phyloP scores from a whole-genome alignment of 192 early-diverging fungal species.

The Linnemannia schmuckeri region DNA sequence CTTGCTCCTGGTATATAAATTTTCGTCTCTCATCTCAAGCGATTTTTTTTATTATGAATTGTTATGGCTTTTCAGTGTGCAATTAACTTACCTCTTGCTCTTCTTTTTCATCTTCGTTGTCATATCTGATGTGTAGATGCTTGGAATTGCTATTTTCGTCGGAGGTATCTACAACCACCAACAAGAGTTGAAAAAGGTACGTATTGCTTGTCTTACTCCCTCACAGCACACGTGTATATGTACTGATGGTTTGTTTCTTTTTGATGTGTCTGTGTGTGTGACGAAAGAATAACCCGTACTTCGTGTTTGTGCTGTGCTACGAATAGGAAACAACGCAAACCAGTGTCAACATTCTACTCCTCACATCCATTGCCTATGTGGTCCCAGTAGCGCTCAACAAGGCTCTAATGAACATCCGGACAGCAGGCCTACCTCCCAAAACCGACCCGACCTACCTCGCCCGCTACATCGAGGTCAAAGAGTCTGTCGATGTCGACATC shows the following conservation, averaged over 20 bases:
- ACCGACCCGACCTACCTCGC: neutral
- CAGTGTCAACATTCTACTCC: constrained; percentile 37
- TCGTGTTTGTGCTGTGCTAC: neutral
- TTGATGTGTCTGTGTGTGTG: no score
- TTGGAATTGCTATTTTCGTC: constrained; percentile 37
- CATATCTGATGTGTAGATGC: constrained; percentile 17
- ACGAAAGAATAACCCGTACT: neutral
- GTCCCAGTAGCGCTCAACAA: constrained; percentile 32
- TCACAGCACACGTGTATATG: neutral
- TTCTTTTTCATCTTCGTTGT: neutral
- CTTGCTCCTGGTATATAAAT: constrained; percentile 80
- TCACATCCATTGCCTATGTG: constrained; percentile 39
- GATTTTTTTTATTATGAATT: neutral
- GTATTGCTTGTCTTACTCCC: neutral
- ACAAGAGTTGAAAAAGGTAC: constrained; percentile 43
- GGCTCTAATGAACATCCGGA: constrained; percentile 9
- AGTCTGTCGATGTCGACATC: constrained; percentile 22
- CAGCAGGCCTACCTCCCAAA: neutral
- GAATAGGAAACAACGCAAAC: constrained; percentile 40
- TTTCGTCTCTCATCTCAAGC: neutral
- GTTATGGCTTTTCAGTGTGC: constrained; percentile 59
- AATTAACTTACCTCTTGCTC: neutral
- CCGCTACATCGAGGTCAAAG: neutral
- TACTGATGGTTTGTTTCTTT: neutral
- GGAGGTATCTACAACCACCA: constrained; percentile 35